Conservation (phyloP, 305 asterid species). For the Solanum hybrid region DNA sequence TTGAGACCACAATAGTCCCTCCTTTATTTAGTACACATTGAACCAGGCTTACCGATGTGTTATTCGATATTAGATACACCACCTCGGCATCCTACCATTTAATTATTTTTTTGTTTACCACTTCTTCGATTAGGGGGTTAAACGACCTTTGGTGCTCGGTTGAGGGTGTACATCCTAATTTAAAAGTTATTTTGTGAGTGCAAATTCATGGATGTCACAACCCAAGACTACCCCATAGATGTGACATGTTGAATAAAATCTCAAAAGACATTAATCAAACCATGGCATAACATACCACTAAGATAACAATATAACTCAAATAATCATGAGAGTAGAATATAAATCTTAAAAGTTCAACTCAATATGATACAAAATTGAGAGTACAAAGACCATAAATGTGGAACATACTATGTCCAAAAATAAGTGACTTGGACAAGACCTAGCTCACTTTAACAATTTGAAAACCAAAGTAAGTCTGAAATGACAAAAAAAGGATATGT, state of each 20-base stretch:
- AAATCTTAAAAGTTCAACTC: background rate
- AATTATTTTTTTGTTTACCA: background rate
- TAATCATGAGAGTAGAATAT: background rate
- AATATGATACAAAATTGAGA: background rate
- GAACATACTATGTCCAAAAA: background rate
- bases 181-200: background rate
- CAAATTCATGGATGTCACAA: background rate
- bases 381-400: background rate
- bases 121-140: background rate
- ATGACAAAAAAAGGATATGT: background rate
- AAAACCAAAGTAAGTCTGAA: background rate
- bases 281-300: background rate
- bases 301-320: background rate
- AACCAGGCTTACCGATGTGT: background rate
- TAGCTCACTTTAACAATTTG: background rate
- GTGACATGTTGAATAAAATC: background rate
- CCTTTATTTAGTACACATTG: background rate
- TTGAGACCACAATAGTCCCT: background rate
- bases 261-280: background rate
- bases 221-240: background rate
- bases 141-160: background rate
- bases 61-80: background rate
- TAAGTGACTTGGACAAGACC: background rate
- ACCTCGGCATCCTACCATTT: background rate
- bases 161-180: background rate